These are phyloP conservation scores for Clarireedia homoeocarpa DNA, from an alignment of 2,329 filamentous ascomycete species.

Conservation along the genomic window DNA sequence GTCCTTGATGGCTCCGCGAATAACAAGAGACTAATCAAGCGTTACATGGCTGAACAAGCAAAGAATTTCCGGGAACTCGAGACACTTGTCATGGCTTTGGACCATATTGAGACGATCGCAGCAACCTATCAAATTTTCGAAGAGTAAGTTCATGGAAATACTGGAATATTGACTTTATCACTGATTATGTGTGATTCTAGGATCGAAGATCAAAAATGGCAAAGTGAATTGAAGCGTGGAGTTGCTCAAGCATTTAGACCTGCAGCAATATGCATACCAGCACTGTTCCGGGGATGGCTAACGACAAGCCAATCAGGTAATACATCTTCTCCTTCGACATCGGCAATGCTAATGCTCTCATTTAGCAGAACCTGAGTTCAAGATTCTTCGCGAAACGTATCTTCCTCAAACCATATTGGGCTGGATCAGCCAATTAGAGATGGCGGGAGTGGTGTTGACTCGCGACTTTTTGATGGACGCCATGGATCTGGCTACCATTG, in stretches of 20 bases:
- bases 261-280: constrained; percentile 49
- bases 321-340: background rate
- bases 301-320: constrained; percentile 24
- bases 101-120: constrained; percentile 58
- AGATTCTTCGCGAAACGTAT: constrained; percentile 64
- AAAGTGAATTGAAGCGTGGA: constrained; percentile 45
- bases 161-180: background rate
- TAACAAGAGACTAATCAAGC: constrained; percentile 25
- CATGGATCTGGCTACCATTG: constrained; percentile 73
- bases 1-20: constrained; percentile 31
- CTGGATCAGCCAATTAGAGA: constrained; percentile 74
- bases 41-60: constrained; percentile 42
- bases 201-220: background rate
- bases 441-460: constrained; percentile 64
- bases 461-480: constrained; percentile 73
- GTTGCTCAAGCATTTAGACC: constrained; percentile 47
- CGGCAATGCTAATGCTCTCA: constrained; percentile 18
- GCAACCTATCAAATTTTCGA: constrained; percentile 15
- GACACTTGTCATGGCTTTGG: constrained; percentile 55
- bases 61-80: constrained; percentile 63
- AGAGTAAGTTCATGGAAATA: constrained; percentile 16
- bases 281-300: constrained; percentile 60
- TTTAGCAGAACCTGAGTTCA: constrained; percentile 52
- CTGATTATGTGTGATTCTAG: background rate
- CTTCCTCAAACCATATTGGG: constrained; percentile 80